Percentiles rank a stretch among this genome's conserved stretches.
phyloP scores from a whole-genome alignment of 2,329 filamentous ascomycete species.

The Aureobasidium pullulans region DNA sequence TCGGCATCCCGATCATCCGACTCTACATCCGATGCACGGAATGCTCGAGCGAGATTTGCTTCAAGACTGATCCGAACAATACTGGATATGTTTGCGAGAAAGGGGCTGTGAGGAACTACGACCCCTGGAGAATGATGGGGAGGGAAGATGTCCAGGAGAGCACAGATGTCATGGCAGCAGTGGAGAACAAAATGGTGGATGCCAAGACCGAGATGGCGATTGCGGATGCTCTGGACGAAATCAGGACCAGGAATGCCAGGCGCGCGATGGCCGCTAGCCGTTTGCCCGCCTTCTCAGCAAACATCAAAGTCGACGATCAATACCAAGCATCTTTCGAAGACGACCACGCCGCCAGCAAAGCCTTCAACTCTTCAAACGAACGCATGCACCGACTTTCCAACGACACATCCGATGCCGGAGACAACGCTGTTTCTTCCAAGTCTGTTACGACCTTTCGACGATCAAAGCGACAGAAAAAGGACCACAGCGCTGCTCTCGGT shows the following conservation, averaged over 20 bases:
- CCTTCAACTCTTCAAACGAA: too few relatives aligned
- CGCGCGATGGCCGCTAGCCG: slow-evolving; percentile 56
- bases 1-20: background rate
- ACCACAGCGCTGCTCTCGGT: too few relatives aligned
- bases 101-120: background rate
- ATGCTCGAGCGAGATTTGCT: background rate
- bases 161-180: background rate
- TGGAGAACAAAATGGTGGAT: slow-evolving; percentile 56
- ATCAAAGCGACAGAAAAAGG: too few relatives aligned
- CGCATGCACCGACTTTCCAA: too few relatives aligned
- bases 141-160: background rate
- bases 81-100: too few relatives aligned
- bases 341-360: too few relatives aligned
- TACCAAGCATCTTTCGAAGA: too few relatives aligned
- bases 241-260: slow-evolving; percentile 80
- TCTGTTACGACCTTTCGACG: too few relatives aligned
- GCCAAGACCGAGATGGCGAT: slow-evolving; percentile 94
- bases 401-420: too few relatives aligned
- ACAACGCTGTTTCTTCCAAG: too few relatives aligned
- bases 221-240: slow-evolving; percentile 91
- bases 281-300: too few relatives aligned
- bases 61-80: background rate
- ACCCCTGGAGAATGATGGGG: background rate
- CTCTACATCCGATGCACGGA: background rate
- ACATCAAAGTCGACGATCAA: too few relatives aligned